These are phyloP conservation scores for Diaporthe helianthi DNA, from an alignment of 2,329 filamentous ascomycete genomes.

Conservation along the genomic window DNA sequence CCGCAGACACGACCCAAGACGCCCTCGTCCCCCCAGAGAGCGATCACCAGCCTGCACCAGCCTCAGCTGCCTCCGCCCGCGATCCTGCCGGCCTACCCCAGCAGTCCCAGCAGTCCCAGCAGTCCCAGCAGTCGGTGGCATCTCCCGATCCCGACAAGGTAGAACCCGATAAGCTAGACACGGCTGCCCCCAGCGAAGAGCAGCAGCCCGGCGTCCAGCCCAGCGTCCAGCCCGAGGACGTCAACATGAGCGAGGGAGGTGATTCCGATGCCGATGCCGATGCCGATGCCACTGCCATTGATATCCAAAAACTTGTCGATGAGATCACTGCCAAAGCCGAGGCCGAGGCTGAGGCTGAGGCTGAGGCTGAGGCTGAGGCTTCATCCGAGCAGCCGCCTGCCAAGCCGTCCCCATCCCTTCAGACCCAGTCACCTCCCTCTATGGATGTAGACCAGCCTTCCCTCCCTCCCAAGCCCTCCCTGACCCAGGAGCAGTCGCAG, in stretches of 20 bases:
- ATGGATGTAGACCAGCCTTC: constrained; percentile 39
- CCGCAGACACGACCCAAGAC: constrained; percentile 28
- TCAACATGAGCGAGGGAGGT: constrained; percentile 32
- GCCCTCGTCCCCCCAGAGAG: constrained; percentile 27
- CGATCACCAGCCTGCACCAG: constrained; percentile 6
- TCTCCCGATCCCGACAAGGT: constrained; percentile 27
- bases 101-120: constrained; percentile 8
- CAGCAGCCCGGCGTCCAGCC: constrained; percentile 23
- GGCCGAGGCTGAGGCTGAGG: constrained; percentile 34
- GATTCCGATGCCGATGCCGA: constrained; percentile 36
- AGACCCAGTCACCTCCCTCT: constrained; percentile 33
- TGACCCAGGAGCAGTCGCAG: constrained; percentile 38
- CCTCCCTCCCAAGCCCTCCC: constrained; percentile 42
- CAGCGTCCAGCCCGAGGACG: constrained; percentile 32
- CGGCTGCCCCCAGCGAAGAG: constrained; percentile 11
- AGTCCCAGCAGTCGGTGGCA: constrained; percentile 14
- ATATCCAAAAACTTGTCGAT: constrained; percentile 47
- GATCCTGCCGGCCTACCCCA: constrained; percentile 22
- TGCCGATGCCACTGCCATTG: constrained; percentile 39
- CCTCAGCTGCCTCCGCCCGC: constrained; percentile 26
- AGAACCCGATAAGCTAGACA: constrained; percentile 29
- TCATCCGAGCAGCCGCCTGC: constrained; percentile 34
- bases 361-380: constrained; percentile 39
- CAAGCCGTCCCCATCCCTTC: constrained; percentile 33
- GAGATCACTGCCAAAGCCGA: constrained; percentile 43